These are phyloP conservation scores for Lyophyllum decastes DNA, from an alignment of 768 basidiomycete species.

Conservation along the genomic window DNA sequence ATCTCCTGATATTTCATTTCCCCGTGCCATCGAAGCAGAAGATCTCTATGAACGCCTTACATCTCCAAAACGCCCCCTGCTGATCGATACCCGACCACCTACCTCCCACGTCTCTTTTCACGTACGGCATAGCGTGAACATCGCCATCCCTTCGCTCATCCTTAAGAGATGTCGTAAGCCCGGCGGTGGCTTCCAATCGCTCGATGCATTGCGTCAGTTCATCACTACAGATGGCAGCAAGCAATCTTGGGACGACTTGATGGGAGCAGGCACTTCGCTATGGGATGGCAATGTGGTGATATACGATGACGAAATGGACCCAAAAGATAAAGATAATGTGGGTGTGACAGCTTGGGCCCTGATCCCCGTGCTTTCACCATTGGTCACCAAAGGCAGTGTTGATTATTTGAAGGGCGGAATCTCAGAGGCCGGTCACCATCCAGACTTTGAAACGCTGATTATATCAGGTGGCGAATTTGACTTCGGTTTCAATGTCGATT, in stretches of 20 bases:
- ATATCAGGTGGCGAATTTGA: slow-evolving; percentile 40
- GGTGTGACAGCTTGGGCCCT: slow-evolving; percentile 71
- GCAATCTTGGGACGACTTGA: slow-evolving; percentile 66
- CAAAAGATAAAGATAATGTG: slow-evolving; percentile 55
- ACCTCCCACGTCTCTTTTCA: slow-evolving; percentile 65
- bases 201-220: slow-evolving; percentile 75
- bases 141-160: slow-evolving; percentile 89
- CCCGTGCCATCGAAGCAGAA: slow-evolving; percentile 44
- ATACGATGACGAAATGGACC: slow-evolving; percentile 79
- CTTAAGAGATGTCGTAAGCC: slow-evolving; percentile 82
- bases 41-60: slow-evolving; percentile 50
- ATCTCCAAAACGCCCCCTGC: slow-evolving; percentile 56
- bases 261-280: slow-evolving; percentile 39
- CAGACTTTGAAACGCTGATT: slow-evolving; percentile 54
- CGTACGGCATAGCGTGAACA: slow-evolving; percentile 72
- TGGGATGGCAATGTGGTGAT: slow-evolving; percentile 82
- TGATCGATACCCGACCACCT: slow-evolving; percentile 83
- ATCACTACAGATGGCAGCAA: slow-evolving; percentile 80
- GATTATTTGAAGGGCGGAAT: slow-evolving; percentile 79
- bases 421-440: slow-evolving; percentile 58
- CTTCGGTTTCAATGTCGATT: slow-evolving; percentile 20
- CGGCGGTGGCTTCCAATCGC: slow-evolving; percentile 61
- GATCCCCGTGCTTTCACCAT: slow-evolving; percentile 59
- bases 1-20: slow-evolving; percentile 24
- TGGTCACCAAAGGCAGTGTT: slow-evolving; percentile 55